Base-by-base conservation (phyloP, 805 yeast species). In the Blastobotrys attinorum region DNA sequence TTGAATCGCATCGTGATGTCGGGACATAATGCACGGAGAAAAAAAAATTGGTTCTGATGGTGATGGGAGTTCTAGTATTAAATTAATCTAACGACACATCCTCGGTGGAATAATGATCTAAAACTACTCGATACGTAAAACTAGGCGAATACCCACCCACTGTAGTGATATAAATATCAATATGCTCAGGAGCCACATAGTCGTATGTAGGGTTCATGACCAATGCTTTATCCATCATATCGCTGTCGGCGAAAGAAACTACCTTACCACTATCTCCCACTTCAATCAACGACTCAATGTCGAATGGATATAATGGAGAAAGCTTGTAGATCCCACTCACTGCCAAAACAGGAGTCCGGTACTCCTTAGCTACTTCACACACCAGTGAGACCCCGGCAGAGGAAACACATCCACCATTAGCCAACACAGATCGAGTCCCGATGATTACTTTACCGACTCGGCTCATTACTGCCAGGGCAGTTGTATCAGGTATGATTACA, bases 71-170 rank as follows among this genome's bases (percentile, higher is more conserved):
- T 27, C 31, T 27, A 27, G 13, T 27, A 27, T 27, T 27, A 27
- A 10, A 31, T 13, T 37, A 37, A 4, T 22, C 15, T 11, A 37
- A 25, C 8, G n/a, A 13, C 22, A 23, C 50, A 67, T 92, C 97
- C 56, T 82, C 88, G 42, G 81, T 77, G 63, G 83, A 83, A 64
- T 92, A 92, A 65, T 90, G 87, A 64, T 92, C 98, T 68, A 89
- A 76, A 17, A 92, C 95, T 44, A 92, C 83, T 65, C 98, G 81
- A 65, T 92, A 92, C 43, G 92, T 83, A 66, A 92, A 92, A 55
- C 90, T 86, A 38, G 98, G 97, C 21, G 97, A 85, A 61, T 84
- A 88, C 13, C 97, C 97, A 40, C 97, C 98, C 64, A 89, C 77
- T 61, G 92, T 90, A 8, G 98, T 90, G 56, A 92, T 85, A 62